Evolutionary conservation across 2,329 filamentous ascomycete species (phyloP).

Genomic region (Fonsecaea monophora): DNA sequence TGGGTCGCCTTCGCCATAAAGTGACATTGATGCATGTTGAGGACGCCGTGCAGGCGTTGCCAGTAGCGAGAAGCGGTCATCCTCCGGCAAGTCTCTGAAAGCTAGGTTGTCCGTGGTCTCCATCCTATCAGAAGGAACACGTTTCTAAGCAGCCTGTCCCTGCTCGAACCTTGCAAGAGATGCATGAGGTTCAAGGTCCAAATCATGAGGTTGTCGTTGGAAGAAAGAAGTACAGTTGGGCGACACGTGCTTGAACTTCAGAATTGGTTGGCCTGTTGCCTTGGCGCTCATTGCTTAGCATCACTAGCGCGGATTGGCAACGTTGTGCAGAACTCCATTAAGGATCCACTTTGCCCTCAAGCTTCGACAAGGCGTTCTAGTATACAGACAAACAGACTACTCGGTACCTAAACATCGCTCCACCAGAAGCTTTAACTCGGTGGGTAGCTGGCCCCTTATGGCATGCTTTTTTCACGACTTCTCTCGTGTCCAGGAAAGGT

Average conservation of each 20-base stretch:
- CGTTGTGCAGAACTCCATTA: neutral
- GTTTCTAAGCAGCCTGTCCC: conserved; percentile 5
- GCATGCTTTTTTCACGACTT: neutral
- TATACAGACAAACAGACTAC: too few species aligned
- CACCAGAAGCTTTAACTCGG: conserved; percentile 19
- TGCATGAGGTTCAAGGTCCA: neutral
- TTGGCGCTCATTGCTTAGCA: conserved; percentile 8
- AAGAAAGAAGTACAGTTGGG: neutral
- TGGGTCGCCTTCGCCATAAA: neutral
- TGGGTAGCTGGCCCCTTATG: neutral
- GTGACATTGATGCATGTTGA: neutral
- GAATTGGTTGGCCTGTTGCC: conserved; percentile 14
- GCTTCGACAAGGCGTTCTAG: conserved; percentile 11
- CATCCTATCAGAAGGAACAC: conserved; percentile 11
- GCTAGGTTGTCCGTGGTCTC: neutral
- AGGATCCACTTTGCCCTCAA: conserved; percentile 11
- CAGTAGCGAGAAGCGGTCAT: conserved; percentile 8
- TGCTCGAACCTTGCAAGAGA: conserved; percentile 8
- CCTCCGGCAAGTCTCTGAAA: neutral
- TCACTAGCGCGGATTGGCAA: neutral
- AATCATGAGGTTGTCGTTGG: neutral
- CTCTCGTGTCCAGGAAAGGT: neutral
- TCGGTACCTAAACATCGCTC: neutral
- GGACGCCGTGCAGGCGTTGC: neutral
- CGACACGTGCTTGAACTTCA: conserved; percentile 8